Evolutionary conservation across 1,139 yeast species (phyloP).

Genomic region (Yamadazyma kanchanaburiensis): DNA sequence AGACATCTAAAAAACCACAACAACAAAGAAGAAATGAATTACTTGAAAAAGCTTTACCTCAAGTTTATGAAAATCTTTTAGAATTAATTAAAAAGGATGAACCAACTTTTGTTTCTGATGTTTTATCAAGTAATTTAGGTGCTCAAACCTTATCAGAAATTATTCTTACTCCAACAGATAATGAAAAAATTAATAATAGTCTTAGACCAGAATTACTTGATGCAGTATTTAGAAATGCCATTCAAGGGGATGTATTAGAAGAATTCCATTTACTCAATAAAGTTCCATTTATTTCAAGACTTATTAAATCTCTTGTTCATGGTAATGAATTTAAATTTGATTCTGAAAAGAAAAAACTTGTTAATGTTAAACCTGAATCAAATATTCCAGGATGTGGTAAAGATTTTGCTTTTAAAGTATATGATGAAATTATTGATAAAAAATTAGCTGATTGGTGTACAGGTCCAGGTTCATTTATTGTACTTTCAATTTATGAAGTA

Average conservation of each 20-base stretch:
- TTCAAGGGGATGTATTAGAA: conserved; percentile 71
- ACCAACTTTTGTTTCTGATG: conserved; percentile 20
- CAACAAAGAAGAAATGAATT: conserved; percentile 73
- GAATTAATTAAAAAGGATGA: conserved; percentile 32
- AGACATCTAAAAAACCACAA: conserved; percentile 84
- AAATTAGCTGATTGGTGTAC: conserved; percentile 66
- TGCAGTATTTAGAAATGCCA: conserved; percentile 48
- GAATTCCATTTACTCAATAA: conserved; percentile 63
- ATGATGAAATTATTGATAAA: conserved; percentile 47
- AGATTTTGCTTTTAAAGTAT: conserved; percentile 55
- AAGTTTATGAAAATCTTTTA: conserved; percentile 54
- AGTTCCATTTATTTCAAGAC: conserved; percentile 70
- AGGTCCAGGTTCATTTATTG: conserved; percentile 77
- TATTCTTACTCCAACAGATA: conserved; percentile 51
- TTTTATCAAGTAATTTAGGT: conserved; percentile 71
- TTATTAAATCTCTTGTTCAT: conserved; percentile 75
- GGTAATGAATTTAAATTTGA: conserved; percentile 59
- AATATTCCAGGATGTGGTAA: conserved; percentile 56
- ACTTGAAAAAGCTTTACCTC: conserved; percentile 61
- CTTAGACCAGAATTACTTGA: conserved; percentile 53
- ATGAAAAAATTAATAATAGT: conserved; percentile 39
- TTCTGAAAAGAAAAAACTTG: conserved; percentile 62
- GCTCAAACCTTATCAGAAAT: conserved; percentile 81
- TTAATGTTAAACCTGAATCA: conserved; percentile 35
- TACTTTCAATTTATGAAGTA: conserved; percentile 68